Evolutionary conservation across 2,329 filamentous ascomycete species (phyloP).

Genomic region (Tympanopsis confertula): DNA sequence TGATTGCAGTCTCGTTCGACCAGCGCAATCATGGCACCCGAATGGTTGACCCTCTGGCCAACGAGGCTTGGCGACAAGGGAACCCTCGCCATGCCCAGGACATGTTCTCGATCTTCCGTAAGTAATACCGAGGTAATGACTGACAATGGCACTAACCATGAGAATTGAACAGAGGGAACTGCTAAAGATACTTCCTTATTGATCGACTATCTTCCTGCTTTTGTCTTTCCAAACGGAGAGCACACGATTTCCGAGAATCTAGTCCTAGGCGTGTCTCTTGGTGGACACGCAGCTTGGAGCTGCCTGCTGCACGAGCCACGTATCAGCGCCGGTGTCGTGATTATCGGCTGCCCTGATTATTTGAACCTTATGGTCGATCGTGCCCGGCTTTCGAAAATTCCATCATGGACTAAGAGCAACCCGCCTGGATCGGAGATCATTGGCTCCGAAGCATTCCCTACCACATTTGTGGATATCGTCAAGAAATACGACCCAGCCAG

Average conservation of each 20-base stretch:
- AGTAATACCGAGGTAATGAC: slow-evolving; percentile 14
- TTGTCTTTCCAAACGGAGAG: slow-evolving; percentile 33
- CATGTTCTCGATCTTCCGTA: slow-evolving; percentile 71
- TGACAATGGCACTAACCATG: slow-evolving; percentile 18
- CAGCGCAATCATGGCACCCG: slow-evolving; percentile 84
- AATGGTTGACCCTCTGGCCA: slow-evolving; percentile 53
- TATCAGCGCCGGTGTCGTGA: slow-evolving; percentile 64
- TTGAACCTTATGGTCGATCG: slow-evolving; percentile 68
- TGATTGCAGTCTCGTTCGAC: slow-evolving; percentile 80
- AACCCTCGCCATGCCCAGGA: slow-evolving; percentile 78
- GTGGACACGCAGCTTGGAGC: slow-evolving; percentile 82
- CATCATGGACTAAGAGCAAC: slow-evolving; percentile 43
- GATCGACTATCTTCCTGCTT: slow-evolving; percentile 68
- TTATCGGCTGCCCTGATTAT: slow-evolving; percentile 87
- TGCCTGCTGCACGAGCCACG: slow-evolving; percentile 66
- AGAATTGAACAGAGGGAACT: slow-evolving; percentile 24
- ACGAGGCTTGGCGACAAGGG: slow-evolving; percentile 68
- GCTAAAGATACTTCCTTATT: slow-evolving; percentile 64
- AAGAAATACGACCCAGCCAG: slow-evolving; percentile 63
- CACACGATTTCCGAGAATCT: slow-evolving; percentile 50
- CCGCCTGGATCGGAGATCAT: slow-evolving; percentile 53
- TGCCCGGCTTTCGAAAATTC: slow-evolving; percentile 56
- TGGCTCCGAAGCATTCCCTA: slow-evolving; percentile 68
- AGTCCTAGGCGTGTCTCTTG: slow-evolving; percentile 72
- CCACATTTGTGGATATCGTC: slow-evolving; percentile 50